Base-by-base conservation (phyloP, 805 yeast species). In the Pichia rugopelliculosa region DNA sequence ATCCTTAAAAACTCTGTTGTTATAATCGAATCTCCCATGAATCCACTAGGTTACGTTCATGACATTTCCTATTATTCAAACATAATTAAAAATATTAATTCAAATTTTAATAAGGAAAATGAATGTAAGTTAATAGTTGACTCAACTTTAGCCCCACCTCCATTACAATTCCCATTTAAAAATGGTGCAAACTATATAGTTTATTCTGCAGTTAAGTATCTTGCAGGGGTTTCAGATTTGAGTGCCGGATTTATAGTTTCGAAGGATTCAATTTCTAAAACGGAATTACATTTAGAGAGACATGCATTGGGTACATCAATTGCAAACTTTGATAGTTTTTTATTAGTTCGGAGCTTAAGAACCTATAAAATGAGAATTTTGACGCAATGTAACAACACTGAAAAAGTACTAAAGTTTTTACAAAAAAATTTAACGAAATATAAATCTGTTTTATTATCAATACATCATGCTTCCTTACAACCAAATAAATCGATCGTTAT, bases 131-230 rank as follows among this genome's bases (percentile, higher is more conserved):
- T 77, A 20, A 50, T 74, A 22, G 77, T 77, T 2, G 82, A 77
- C 59, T 71, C 80, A 11, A 77, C 81, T 0, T 68, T 76, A 53
- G 80, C 80, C 1, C 80, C 80, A 9, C 79, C 79, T 9, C 80
- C 80, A 11, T 62, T 76, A 40, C 80, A 72, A 54, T 70, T 74
- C 50, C 78, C 82, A 0, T 76, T 76, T 55, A 59, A 64, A 23
- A 69, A 66, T 53, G 79, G 79, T 5, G 80, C 79, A 4, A 80
- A 77, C 56, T 63, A 72, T 45, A 71, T 76, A 6, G 69, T 77
- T 59, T 79, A 76, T 55, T 73, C 79, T 7, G 82, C 81, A 4
- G 76, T 79, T 11, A 77, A 77, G 53, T 76, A 72, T 58, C 68
- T 77, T 47, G 79, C 80, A 0, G 81, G 82, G 13, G 81, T 76